Evolutionary conservation across 1,284 basidiomycete genomes (phyloP).

Genomic region (Tremellales sp.): DNA sequence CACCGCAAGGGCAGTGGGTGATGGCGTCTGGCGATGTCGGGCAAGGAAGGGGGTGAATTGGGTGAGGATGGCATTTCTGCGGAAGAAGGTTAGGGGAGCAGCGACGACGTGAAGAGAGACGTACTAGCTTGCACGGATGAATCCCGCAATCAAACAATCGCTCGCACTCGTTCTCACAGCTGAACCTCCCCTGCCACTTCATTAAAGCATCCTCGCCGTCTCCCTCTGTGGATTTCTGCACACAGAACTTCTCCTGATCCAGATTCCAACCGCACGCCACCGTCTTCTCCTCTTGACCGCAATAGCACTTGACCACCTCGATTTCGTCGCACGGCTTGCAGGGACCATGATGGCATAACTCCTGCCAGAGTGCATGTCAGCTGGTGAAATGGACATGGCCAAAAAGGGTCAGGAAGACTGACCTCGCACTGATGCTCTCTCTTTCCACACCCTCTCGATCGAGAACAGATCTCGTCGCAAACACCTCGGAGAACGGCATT

Average conservation of each 20-base stretch:
- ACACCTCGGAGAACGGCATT: constrained; percentile 53
- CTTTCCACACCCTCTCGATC: constrained; percentile 61
- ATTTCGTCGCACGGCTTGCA: constrained; percentile 62
- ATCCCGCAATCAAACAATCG: constrained; percentile 71
- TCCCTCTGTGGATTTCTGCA: constrained; percentile 12
- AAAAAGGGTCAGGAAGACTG: neutral
- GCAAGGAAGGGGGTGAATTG: constrained; percentile 58
- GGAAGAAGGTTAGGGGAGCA: constrained; percentile 17
- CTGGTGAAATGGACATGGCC: constrained; percentile 48
- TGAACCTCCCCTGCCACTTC: constrained; percentile 72
- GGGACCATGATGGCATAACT: constrained; percentile 66
- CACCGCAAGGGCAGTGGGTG: constrained; percentile 75
- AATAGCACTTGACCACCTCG: constrained; percentile 66
- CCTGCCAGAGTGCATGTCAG: constrained; percentile 8
- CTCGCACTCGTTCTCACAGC: constrained; percentile 61
- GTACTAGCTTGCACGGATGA: constrained; percentile 62
- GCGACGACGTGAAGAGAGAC: constrained; percentile 7
- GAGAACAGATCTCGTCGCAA: constrained; percentile 64
- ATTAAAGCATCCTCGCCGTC: constrained; percentile 32
- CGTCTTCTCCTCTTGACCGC: constrained; percentile 62
- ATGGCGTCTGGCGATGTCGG: constrained; percentile 67
- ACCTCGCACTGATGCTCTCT: constrained; percentile 52
- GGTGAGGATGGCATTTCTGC: constrained; percentile 63
- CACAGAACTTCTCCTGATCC: constrained; percentile 36
- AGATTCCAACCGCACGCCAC: constrained; percentile 64